phyloP scores from a whole-genome alignment of 1,139 yeast genomes.

The Scheffersomyces segobiensis region DNA sequence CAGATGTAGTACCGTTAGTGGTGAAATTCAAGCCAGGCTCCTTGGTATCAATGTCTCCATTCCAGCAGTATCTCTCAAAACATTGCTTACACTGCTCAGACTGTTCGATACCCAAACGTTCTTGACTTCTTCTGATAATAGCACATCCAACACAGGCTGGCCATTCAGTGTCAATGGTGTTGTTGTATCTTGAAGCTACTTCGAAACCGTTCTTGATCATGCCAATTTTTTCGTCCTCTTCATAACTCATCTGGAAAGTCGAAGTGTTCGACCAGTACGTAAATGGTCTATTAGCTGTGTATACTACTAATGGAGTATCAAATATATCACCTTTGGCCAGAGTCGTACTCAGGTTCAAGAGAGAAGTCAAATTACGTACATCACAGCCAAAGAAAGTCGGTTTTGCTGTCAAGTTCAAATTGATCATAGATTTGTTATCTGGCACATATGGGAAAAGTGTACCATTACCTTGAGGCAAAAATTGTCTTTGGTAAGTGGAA shows the following conservation, averaged over 20 bases:
- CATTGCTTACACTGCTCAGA: constrained; percentile 40
- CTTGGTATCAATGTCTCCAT: constrained; percentile 22
- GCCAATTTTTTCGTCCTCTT: constrained; percentile 34
- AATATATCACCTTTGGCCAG: constrained; percentile 3
- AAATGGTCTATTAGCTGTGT: constrained; percentile 44
- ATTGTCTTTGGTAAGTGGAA: constrained; percentile 36
- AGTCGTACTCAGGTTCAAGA: constrained; percentile 17
- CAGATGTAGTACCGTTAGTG: constrained; percentile 44
- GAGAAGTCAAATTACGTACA: constrained; percentile 37
- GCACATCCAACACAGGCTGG: constrained; percentile 47
- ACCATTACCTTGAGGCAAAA: constrained; percentile 21
- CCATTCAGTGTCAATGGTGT: constrained; percentile 39
- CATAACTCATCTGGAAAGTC: constrained; percentile 33
- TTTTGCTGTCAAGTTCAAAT: constrained; percentile 38
- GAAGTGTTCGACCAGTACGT: constrained; percentile 39
- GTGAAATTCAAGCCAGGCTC: constrained; percentile 40
- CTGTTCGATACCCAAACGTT: constrained; percentile 38
- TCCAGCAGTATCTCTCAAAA: constrained; percentile 45
- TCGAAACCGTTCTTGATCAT: constrained; percentile 43
- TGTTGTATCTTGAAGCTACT: constrained; percentile 25
- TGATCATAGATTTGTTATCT: constrained; percentile 29
- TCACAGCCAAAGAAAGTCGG: constrained; percentile 50
- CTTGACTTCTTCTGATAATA: constrained; percentile 44
- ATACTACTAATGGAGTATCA: constrained; percentile 41
- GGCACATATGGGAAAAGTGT: constrained; percentile 42